Base-by-base conservation (phyloP, 2,329 filamentous ascomycete species). In the Paraphaeosphaeria sporulosa region DNA sequence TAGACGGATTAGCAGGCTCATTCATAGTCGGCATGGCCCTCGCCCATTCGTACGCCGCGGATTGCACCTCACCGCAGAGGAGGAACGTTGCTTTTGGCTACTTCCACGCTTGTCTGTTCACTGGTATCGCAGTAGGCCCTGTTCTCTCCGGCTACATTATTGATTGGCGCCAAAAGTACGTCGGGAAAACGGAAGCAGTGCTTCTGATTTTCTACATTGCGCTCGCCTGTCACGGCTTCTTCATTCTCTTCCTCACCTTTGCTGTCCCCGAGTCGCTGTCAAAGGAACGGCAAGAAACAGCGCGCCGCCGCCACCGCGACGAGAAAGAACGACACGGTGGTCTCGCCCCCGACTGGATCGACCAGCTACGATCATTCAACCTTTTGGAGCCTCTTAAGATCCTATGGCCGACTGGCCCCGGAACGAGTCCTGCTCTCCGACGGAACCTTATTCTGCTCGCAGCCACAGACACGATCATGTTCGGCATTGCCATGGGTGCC, bases 21-120 rank as follows among this genome's bases (percentile, higher is more conserved):
- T 97, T 97, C 75, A 96, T 93, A 1, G 87, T 92, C 0, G 90
- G 90, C 30, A 90, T 90, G 82, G 88, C 90, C 48, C 81, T 96
- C 59, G 89, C 88, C 23, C 90, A 96, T 75, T 93, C 94, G 0
- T 99, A 98, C 77, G 90, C 91, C 13, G 89, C 92, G 43, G 95
- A 99, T 77, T 97, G 93, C 77, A 94, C 93, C 0, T 83, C 90
- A 4, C 91, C 93, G 0, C 90, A 91, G 32, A 87, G 87, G 71
- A 88, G 95, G 21, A 91, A 90, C 61, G 90, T 96, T 8, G 87
- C 89, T 4, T 95, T 98, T 76, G 94, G 93, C 7, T 94, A 94
- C 74, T 90, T 98, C 69, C 92, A 98, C 70, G 93, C 92, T 12
- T 93, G 90, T 67, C 83, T 99, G 9, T 98, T 97, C 76, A 85